Percentiles rank a stretch among this genome's conserved stretches.
Conservation (phyloP, 495 filamentous ascomycete genomes). For the Aspergillus ostianus region DNA sequence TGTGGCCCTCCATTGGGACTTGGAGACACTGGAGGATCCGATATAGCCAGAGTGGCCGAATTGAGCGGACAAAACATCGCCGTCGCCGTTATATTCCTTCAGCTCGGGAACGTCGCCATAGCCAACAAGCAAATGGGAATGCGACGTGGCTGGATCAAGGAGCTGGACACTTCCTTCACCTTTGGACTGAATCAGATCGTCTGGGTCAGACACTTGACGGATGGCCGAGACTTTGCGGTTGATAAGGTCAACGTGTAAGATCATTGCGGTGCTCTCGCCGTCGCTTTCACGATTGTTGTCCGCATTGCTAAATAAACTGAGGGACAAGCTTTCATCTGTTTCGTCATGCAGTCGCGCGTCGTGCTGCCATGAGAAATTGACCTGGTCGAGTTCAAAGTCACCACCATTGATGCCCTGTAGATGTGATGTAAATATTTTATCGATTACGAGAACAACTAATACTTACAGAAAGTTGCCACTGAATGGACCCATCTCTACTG, state of each 20-base stretch:
- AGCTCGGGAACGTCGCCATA: constrained; percentile 43
- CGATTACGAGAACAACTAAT: not conserved
- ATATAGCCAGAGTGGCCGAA: constrained; percentile 12
- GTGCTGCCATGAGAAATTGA: constrained; percentile 33
- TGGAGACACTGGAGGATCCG: constrained; percentile 21
- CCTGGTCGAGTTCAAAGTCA: constrained; percentile 29
- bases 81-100: constrained; percentile 37
- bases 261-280: constrained; percentile 20
- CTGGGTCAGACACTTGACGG: constrained; percentile 18
- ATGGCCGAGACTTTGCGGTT: constrained; percentile 9
- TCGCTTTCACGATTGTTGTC: constrained; percentile 9
- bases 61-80: constrained; percentile 12
- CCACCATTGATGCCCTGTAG: constrained; percentile 26
- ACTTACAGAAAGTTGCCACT: not conserved
- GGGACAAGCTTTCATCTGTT: constrained; percentile 18
- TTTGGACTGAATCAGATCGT: constrained; percentile 24
- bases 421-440: not conserved
- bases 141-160: constrained; percentile 33
- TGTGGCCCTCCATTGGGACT: constrained; percentile 16
- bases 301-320: constrained; percentile 31
- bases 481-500: constrained; percentile 8
- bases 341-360: constrained; percentile 25
- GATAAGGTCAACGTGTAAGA: constrained; percentile 16
- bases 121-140: constrained; percentile 24
- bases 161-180: constrained; percentile 43